Evolutionary conservation across 768 basidiomycete species (phyloP).

Genomic region (Lactarius quietus): DNA sequence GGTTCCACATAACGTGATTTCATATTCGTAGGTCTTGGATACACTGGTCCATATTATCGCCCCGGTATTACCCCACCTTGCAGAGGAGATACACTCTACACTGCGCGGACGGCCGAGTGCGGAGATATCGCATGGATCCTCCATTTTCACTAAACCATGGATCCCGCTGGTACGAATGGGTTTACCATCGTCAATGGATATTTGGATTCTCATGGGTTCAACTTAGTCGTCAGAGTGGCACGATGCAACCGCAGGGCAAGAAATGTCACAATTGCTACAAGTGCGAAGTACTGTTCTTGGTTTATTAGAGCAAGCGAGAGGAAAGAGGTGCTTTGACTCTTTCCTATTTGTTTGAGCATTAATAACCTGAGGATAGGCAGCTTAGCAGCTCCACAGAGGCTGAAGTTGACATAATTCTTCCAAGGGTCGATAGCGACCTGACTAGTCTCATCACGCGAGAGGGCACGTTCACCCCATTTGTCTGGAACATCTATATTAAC

Average conservation of each 20-base stretch:
- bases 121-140: slow-evolving; percentile 36
- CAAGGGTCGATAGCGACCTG: slow-evolving; percentile 33
- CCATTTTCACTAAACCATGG: slow-evolving; percentile 77
- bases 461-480: slow-evolving; percentile 27
- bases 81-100: slow-evolving; percentile 74
- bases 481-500: background rate
- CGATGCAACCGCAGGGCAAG: slow-evolving; percentile 49
- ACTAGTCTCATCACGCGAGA: slow-evolving; percentile 43
- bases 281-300: slow-evolving; percentile 60
- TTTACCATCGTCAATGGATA: background rate
- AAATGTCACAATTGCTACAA: slow-evolving; percentile 61
- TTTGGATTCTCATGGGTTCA: background rate
- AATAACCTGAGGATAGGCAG: slow-evolving; percentile 40
- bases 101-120: slow-evolving; percentile 23
- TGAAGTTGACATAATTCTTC: slow-evolving; percentile 59
- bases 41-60: slow-evolving; percentile 71
- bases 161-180: slow-evolving; percentile 52
- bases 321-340: slow-evolving; percentile 56
- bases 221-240: slow-evolving; percentile 58
- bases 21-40: slow-evolving; percentile 49
- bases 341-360: background rate
- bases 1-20: background rate
- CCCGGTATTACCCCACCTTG: slow-evolving; percentile 86
- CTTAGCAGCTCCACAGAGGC: slow-evolving; percentile 77
- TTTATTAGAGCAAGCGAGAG: slow-evolving; percentile 72